phyloP scores from a whole-genome alignment of 2,329 filamentous ascomycete genomes.

The Alternaria hordeiaustralica region DNA sequence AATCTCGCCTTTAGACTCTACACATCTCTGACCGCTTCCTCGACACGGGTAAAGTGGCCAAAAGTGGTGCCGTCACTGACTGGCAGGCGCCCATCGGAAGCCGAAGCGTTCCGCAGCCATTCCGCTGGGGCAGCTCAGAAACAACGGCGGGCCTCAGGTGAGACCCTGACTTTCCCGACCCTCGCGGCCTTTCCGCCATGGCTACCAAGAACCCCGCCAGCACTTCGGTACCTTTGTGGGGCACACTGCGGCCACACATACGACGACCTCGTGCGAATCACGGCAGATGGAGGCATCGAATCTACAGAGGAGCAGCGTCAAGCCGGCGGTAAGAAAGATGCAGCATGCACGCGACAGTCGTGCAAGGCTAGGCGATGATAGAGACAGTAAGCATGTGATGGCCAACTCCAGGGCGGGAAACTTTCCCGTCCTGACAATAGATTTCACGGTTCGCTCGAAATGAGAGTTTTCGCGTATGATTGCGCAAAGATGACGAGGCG shows the following conservation, averaged over 20 bases:
- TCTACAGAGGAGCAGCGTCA: not conserved
- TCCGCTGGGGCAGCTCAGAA: constrained; percentile 5
- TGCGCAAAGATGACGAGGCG: not conserved
- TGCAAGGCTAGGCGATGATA: not conserved
- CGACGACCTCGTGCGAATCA: not conserved
- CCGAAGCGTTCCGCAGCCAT: constrained; percentile 14
- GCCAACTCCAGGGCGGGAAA: not conserved
- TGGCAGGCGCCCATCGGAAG: constrained; percentile 10
- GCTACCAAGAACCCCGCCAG: constrained; percentile 3
- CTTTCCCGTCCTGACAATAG: not conserved
- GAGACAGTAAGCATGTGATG: not conserved
- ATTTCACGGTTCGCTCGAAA: not conserved
- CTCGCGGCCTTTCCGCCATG: constrained; percentile 4
- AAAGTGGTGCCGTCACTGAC: constrained; percentile 36
- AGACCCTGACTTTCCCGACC: not conserved
- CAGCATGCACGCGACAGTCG: not conserved
- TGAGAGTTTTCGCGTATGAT: not conserved
- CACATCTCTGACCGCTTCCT: not conserved
- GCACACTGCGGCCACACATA: not conserved
- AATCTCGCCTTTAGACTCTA: not conserved
- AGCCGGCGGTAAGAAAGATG: not conserved
- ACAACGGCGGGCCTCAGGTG: not conserved
- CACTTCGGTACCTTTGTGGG: constrained; percentile 5
- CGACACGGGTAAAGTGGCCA: constrained; percentile 8
- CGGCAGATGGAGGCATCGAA: not conserved